Base-by-base conservation (phyloP, 2,329 filamentous ascomycete species). In the Botrytis sinoallii region DNA sequence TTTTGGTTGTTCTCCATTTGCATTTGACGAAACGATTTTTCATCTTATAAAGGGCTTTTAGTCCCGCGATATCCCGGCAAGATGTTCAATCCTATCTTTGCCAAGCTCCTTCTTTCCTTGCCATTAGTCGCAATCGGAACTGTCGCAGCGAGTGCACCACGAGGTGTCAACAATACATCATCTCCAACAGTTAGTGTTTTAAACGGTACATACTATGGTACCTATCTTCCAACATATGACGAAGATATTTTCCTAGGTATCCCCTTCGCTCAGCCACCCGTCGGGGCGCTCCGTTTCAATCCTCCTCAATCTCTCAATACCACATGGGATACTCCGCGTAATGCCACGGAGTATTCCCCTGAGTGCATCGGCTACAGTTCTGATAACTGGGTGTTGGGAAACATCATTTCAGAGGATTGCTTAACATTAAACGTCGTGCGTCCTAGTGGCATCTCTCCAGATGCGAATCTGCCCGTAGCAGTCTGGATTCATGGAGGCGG, bases 401-500 rank as follows among this genome's bases (percentile, higher is more conserved):
- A 74, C 42, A 32, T 48, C 10, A 32, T 67, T 9, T 75, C 68
- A 22, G 74, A 75, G 55, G 69, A 75, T 38, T 75, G 74, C 46
- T 48, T 75, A 25, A 74, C 61, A 5, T 25, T 75, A 1, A 75
- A 74, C 29, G 64, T 75, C 0, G 40, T 75, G 40, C 83, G 86
- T 40, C 86, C 86, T 0, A 79, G 83, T 64, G 84, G 85, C 5
- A 44, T 69, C 5, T 38, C 78, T 38, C 82, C 76, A 76, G 75
- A 75, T 75, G 69, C 76, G 72, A 70, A 84, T 78, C 48, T 82
- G 86, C 29, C 88, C 84, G 85, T 89, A 10, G 83, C 82, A 14
- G 84, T 89, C 0, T 89, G 87, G 87, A 88, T 89, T 60, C 84
- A 89, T 75, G 81, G 84, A 2, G 77, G 77, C 10, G 75, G 72